Percentiles rank a stretch among this genome's conserved stretches.
Evolutionary conservation across 2,329 filamentous ascomycete species (phyloP).

Genomic region (Acrocalymma vagum): DNA sequence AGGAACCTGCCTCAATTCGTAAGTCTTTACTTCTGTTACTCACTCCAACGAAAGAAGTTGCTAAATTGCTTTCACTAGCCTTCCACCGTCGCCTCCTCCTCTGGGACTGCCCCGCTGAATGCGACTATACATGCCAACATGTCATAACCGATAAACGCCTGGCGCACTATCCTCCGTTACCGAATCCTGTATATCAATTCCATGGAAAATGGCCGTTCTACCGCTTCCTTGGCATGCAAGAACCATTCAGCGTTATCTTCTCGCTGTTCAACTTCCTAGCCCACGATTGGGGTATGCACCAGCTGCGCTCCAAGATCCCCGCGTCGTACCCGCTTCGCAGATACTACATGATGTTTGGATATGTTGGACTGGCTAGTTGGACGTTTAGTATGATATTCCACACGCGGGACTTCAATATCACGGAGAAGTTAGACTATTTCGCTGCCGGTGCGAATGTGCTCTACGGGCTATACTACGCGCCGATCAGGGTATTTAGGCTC

Average conservation of each 20-base stretch:
- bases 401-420: slow-evolving; percentile 82
- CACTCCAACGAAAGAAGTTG: not conserved
- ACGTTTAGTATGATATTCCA: slow-evolving; percentile 91
- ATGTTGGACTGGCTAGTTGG: slow-evolving; percentile 85
- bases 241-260: slow-evolving; percentile 93
- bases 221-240: slow-evolving; percentile 90
- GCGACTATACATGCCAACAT: slow-evolving; percentile 98
- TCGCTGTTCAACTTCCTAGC: slow-evolving; percentile 90
- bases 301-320: slow-evolving; percentile 76
- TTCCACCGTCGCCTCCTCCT: slow-evolving; percentile 84
- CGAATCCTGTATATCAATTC: slow-evolving; percentile 82
- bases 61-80: slow-evolving; percentile 60
- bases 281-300: slow-evolving; percentile 78
- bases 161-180: slow-evolving; percentile 68
- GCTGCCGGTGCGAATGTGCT: slow-evolving; percentile 88
- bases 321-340: slow-evolving; percentile 76
- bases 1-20: slow-evolving; percentile 74
- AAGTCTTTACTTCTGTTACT: slow-evolving; percentile 48
- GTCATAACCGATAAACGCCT: slow-evolving; percentile 80
- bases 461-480: slow-evolving; percentile 88
- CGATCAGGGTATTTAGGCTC: slow-evolving; percentile 83
- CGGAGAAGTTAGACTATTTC: slow-evolving; percentile 97
- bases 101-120: slow-evolving; percentile 93
- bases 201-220: slow-evolving; percentile 99
- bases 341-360: slow-evolving; percentile 83